Base-by-base conservation (phyloP, 164 flowering plant species). In the Echeveria elegans region DNA sequence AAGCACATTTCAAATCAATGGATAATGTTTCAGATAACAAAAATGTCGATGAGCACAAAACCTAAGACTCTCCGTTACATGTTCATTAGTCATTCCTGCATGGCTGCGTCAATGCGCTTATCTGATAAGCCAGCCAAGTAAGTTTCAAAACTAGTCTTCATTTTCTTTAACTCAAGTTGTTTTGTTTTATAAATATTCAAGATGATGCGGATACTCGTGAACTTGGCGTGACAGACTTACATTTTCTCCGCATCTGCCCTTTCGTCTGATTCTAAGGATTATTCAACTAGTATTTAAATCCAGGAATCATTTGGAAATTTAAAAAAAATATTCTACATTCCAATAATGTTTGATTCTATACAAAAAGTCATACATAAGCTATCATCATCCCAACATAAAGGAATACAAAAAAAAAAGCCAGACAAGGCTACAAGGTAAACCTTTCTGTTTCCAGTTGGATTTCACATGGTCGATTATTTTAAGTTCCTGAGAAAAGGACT, bases 261-360 rank as follows among this genome's bases (percentile, higher is more conserved):
- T 56, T 56, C 61, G n/a, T 56, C 29, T 28, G 61, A 56, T 56
- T 56, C 61, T 26, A 56, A 56, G 61, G 61, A 56, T 56, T 32
- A 56, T 2, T 56, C 19, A 56, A 56, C 61, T 26, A 14, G 14
- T 41, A 41, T 26, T 26, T n/a, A 56, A 56, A 56, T 41, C 18
- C 6, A 56, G 28, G 32, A 56, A 26, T 56, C 61, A 26, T 18
- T 1, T 10, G 10, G 10, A 56, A 56, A 12, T 9, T 19, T 29
- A 26, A 10, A 26, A 10, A 8, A 56, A 56, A 12, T 56, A 56
- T 26, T 56, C 47, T 10, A 41, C 47, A 15, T 32, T 56, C 61
- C 61, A 56, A 56, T 56, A 56, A 56, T 56, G 61, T n/a, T 11
- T 19, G 32, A 56, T 56, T 56, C 61, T 56, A 26, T 41, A 41